Conservation (phyloP, 208 protist genomes). For the Trypanosoma cruzi region DNA sequence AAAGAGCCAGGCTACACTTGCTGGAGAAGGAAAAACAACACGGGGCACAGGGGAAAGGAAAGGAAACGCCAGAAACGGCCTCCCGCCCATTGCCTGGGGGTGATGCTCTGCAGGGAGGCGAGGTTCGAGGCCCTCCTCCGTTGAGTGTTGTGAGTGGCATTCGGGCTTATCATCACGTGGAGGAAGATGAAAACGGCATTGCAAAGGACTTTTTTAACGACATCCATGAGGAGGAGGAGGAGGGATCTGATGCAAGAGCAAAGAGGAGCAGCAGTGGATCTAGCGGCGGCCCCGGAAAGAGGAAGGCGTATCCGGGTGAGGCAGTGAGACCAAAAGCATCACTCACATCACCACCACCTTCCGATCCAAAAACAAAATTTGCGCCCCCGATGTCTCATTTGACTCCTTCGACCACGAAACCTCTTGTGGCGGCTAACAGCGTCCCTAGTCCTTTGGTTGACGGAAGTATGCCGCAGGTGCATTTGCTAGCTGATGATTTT, state of each 20-base stretch:
- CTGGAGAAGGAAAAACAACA: conserved; percentile 5
- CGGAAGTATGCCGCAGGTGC: not conserved
- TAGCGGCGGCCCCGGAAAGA: not conserved
- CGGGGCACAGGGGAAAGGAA: not conserved
- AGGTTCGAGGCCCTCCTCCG: not conserved
- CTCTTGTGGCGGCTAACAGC: not conserved
- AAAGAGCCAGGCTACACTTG: conserved; percentile 11
- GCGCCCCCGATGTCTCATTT: not conserved
- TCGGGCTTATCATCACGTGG: not conserved
- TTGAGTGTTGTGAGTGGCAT: not conserved
- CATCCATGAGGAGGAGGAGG: conserved; percentile 10
- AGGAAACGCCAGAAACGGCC: not conserved
- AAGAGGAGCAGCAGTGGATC: not conserved
- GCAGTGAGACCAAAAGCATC: not conserved
- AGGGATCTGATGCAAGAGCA: not conserved
- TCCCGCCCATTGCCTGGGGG: not conserved
- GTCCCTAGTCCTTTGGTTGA: not conserved
- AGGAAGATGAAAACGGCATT: conserved; percentile 25
- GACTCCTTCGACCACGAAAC: not conserved
- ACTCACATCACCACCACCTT: not conserved
- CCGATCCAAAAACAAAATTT: not conserved
- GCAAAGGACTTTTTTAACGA: conserved; percentile 28
- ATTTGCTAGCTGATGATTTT: not conserved
- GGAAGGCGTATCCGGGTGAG: not conserved
- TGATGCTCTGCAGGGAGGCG: not conserved